Evolutionary conservation across 306 rosid species (phyloP).

Genomic region (Heteromeles arbutifolia): DNA sequence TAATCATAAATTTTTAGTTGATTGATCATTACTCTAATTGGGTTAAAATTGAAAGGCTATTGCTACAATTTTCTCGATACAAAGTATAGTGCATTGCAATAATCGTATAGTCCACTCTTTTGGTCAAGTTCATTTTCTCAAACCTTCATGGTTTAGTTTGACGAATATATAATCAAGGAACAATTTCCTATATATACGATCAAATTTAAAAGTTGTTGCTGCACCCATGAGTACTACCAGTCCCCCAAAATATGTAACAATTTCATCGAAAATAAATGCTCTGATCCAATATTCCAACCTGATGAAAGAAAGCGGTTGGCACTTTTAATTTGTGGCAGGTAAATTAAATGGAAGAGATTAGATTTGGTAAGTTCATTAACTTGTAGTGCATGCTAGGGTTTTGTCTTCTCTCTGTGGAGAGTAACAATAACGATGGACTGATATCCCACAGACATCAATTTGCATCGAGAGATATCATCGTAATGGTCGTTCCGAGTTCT

Average conservation of each 20-base stretch:
- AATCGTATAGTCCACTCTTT: too few relatives aligned
- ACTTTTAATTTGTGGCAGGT: neutral
- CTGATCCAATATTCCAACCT: neutral
- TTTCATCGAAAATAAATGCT: neutral
- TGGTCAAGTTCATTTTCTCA: neutral
- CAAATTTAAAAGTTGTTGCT: neutral
- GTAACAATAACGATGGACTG: neutral
- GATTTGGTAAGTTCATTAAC: neutral
- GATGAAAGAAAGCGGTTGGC: neutral
- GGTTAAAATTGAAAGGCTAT: too few relatives aligned
- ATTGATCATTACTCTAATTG: too few relatives aligned
- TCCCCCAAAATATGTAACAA: neutral
- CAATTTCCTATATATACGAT: neutral
- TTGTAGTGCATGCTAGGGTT: neutral
- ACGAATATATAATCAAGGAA: neutral
- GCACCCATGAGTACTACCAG: neutral
- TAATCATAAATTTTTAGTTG: too few relatives aligned
- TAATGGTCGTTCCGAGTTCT: slow-evolving; percentile 13
- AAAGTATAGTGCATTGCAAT: too few relatives aligned
- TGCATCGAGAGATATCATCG: neutral
- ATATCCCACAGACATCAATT: neutral
- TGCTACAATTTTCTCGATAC: too few relatives aligned
- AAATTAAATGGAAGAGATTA: neutral
- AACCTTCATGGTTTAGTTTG: neutral
- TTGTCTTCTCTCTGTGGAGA: neutral